Evolutionary conservation across 192 early-diverging fungal species (phyloP), one percentile per base, ranked within the genome.

Genomic region (Jimgerdemannia lactiflua): DNA sequence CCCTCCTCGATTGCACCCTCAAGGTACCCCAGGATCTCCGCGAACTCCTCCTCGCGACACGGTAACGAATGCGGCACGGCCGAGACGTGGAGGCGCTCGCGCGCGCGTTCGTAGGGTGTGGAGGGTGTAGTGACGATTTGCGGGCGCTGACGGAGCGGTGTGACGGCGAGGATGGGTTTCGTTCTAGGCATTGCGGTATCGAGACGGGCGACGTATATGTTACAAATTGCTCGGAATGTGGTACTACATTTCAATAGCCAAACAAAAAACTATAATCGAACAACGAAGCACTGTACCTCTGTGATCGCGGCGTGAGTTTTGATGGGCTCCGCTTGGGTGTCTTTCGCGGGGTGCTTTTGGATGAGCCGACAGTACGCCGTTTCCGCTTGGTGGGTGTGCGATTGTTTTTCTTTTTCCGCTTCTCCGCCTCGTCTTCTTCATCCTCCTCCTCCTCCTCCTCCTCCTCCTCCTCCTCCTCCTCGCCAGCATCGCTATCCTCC

Each of bases 11-110:
- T 86, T 0, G 95, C 94, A 54, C 79, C 87, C 72, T 91, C 88
- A 8, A 99, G 71, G 41, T 93, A 87, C 3, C 85, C 86, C 69
- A 92, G 89, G 39, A 99, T 91, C 39, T 93, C 86, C 29, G 85
- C 87, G 86, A 96, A 97, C 84, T 99, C 96, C 17, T 90, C 86
- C 77, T 99, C 98, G 3, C 98, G 88, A 70, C 98, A 96, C n/a
- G 98, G 98, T 39, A 99, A 85, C 14, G 89, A 79, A 42, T 97
- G 91, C 3, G 98, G 98, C 0, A 97, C 91, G 11, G 94, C 94
- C 3, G 95, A 92, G 18, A 96, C 93, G 79, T 95, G 95, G n/a
- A 99, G 76, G n/a, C 90, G 82, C 70, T 91, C 87, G 3, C 93
- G 84, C 0, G 95, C 95, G 11, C 76, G 76, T 70, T 91, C 90